Conservation (phyloP, 2,329 filamentous ascomycete genomes). For the Torrubiella hemipterigena region DNA sequence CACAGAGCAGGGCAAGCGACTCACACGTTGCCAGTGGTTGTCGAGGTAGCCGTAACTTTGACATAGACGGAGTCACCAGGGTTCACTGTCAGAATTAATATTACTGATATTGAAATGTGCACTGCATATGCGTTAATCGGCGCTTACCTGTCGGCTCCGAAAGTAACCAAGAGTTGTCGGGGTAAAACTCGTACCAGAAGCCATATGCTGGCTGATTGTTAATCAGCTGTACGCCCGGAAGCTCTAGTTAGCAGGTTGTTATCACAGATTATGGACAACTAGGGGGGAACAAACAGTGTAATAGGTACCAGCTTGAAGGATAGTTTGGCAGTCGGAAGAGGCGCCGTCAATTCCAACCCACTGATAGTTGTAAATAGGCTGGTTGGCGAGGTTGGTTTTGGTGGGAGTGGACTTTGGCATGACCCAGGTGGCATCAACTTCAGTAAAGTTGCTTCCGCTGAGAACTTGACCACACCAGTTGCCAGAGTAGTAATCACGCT, state of each 20-base stretch:
- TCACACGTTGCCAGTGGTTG: constrained; percentile 1
- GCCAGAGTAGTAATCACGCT: too few relatives aligned
- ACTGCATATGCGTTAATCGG: not conserved
- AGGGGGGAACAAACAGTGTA: not conserved
- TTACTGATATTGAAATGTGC: not conserved
- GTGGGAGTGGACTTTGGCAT: not conserved
- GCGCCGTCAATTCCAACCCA: constrained; percentile 2
- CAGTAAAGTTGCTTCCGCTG: not conserved
- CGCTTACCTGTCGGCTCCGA: too few relatives aligned
- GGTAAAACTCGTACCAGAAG: not conserved
- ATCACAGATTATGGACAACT: too few relatives aligned
- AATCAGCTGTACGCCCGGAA: not conserved
- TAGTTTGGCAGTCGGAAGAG: not conserved
- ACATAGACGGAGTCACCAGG: not conserved
- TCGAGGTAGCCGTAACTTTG: constrained; percentile 1
- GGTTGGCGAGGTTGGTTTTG: not conserved
- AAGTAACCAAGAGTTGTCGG: too few relatives aligned
- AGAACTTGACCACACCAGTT: constrained; percentile 1
- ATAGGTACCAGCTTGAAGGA: constrained; percentile 1
- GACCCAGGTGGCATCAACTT: constrained; percentile 1
- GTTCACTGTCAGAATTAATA: not conserved
- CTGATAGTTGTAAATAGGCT: not conserved
- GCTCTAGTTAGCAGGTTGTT: too few relatives aligned
- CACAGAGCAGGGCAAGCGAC: not conserved
- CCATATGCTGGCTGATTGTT: not conserved